Evolutionary conservation across 202 grass and related monocot species (phyloP).

Genomic region (Carex arenaria): DNA sequence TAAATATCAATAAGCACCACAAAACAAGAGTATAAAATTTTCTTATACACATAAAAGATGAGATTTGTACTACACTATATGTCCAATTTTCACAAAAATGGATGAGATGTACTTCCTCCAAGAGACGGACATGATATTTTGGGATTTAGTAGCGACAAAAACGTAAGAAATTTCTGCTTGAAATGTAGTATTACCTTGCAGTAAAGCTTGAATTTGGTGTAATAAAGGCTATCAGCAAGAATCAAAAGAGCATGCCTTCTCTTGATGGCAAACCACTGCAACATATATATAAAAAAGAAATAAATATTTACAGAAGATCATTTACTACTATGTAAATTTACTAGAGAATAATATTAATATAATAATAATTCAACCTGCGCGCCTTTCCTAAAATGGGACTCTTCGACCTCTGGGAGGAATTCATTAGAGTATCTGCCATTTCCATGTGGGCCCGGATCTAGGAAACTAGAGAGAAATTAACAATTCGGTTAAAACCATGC

Average conservation of each 20-base stretch:
- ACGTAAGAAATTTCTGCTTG: neutral
- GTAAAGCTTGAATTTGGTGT: slow-evolving; percentile 97
- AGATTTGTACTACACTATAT: too few species aligned
- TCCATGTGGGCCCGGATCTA: slow-evolving; percentile 96
- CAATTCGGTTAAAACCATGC: slow-evolving; percentile 9
- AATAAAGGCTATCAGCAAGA: slow-evolving; percentile 89
- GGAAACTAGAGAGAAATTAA: slow-evolving; percentile 60
- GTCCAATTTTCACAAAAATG: neutral
- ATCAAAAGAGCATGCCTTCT: slow-evolving; percentile 89
- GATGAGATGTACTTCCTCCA: neutral
- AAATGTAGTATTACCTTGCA: slow-evolving; percentile 72
- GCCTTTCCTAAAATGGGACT: slow-evolving; percentile 90
- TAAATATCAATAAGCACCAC: too few species aligned
- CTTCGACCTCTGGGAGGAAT: slow-evolving; percentile 82
- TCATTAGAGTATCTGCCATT: slow-evolving; percentile 75
- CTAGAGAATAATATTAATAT: slow-evolving; percentile 22
- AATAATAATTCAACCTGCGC: slow-evolving; percentile 64
- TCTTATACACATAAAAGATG: too few species aligned
- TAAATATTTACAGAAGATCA: neutral
- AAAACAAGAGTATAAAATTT: too few species aligned
- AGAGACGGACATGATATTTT: neutral
- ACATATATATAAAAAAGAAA: slow-evolving; percentile 21
- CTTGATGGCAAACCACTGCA: slow-evolving; percentile 96
- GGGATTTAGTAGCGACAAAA: neutral
- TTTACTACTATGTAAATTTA: slow-evolving; percentile 9